Evolutionary conservation across 2,329 filamentous ascomycete species (phyloP).

Genomic region (Colletotrichum melonis): DNA sequence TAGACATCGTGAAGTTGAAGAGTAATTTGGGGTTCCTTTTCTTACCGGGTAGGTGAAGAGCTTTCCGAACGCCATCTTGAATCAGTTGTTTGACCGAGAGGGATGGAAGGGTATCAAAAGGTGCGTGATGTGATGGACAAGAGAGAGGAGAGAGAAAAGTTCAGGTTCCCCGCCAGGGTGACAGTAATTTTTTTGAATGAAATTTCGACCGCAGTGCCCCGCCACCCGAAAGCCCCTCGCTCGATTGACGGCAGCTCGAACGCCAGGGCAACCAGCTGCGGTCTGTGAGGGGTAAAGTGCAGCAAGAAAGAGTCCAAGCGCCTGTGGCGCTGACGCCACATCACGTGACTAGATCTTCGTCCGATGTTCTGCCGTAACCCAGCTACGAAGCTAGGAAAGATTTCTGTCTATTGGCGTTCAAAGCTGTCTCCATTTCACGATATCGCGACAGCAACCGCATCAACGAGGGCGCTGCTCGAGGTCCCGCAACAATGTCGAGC

Average conservation of each 20-base stretch:
- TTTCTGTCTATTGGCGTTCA: constrained; percentile 21
- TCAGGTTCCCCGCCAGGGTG: constrained; percentile 27
- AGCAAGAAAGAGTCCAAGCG: background rate
- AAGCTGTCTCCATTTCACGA: constrained; percentile 13
- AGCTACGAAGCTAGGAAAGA: constrained; percentile 27
- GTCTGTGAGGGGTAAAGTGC: constrained; percentile 14
- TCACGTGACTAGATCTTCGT: background rate
- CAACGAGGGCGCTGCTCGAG: constrained; percentile 26
- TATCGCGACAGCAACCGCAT: constrained; percentile 25
- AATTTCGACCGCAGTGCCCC: constrained; percentile 33
- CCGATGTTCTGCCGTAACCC: constrained; percentile 24
- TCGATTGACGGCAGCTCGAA: constrained; percentile 8
- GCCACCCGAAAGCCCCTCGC: constrained; percentile 25
- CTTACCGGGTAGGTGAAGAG: constrained; percentile 88
- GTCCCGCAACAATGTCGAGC: constrained; percentile 46
- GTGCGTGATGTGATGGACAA: constrained; percentile 40
- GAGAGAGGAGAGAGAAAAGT: constrained; percentile 42
- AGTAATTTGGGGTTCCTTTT: constrained; percentile 12
- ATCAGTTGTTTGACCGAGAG: constrained; percentile 43
- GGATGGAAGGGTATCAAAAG: constrained; percentile 40
- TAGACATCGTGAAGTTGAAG: background rate
- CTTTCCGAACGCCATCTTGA: constrained; percentile 96
- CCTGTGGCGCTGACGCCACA: background rate
- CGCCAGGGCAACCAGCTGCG: constrained; percentile 18
- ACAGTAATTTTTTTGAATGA: constrained; percentile 36